Conservation (phyloP, 1,139 yeast genomes). For the Yamadazyma conglobata region DNA sequence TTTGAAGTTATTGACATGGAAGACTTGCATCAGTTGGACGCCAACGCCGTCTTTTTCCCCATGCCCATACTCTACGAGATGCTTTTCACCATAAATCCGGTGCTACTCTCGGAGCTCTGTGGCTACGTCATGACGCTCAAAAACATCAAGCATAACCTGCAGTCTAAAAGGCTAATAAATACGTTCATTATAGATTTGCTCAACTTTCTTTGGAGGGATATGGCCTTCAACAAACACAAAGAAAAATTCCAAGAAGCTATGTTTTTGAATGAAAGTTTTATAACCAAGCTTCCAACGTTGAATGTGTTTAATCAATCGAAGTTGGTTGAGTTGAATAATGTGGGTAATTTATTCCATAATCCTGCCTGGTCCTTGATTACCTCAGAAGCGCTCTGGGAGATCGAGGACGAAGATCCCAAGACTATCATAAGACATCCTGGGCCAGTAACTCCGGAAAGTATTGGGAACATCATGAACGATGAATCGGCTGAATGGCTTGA, state of each 20-base stretch:
- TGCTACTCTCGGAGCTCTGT: constrained; percentile 46
- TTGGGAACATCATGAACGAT: constrained; percentile 19
- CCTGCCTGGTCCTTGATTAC: constrained; percentile 52
- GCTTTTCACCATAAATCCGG: constrained; percentile 23
- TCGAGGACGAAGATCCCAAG: constrained; percentile 40
- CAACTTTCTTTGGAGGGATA: constrained; percentile 63
- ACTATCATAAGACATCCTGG: constrained; percentile 41
- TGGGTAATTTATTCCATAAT: constrained; percentile 52
- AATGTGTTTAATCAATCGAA: constrained; percentile 22
- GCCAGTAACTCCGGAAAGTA: constrained; percentile 37
- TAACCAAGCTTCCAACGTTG: constrained; percentile 35
- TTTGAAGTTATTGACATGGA: constrained; percentile 1
- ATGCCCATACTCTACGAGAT: constrained; percentile 9
- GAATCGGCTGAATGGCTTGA: constrained; percentile 27
- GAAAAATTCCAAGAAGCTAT: constrained; percentile 31
- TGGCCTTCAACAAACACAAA: constrained; percentile 22
- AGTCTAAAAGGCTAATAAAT: constrained; percentile 42
- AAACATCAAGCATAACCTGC: constrained; percentile 18
- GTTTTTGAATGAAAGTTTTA: constrained; percentile 36
- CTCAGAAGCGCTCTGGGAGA: constrained; percentile 39
- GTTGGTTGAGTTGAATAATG: constrained; percentile 24
- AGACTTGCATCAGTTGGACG: constrained; percentile 1
- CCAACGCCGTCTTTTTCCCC: constrained; percentile 8
- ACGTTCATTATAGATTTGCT: constrained; percentile 57
- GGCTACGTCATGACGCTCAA: constrained; percentile 48